These are phyloP conservation scores for Pyropia yezoensis DNA, from an alignment of 23 red algal genomes.

Conservation along the genomic window DNA sequence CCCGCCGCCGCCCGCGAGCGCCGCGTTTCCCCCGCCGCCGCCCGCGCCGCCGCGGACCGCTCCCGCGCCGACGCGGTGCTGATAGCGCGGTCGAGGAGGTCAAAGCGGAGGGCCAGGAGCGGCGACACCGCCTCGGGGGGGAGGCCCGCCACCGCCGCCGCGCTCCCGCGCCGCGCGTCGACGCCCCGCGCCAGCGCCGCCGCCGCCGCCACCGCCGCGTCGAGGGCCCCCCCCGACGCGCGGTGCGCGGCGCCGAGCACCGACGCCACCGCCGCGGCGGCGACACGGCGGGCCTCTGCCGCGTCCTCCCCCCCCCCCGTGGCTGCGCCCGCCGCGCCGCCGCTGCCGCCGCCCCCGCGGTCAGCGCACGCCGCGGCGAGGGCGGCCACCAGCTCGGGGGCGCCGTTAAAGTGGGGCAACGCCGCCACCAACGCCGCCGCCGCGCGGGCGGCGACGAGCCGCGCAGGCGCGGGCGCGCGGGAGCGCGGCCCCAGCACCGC, in stretches of 20 bases:
- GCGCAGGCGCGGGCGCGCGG: conserved; percentile 15
- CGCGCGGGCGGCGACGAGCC: conserved; percentile 29
- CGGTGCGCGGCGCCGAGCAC: conserved; percentile 30
- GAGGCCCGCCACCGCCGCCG: conserved; percentile 4
- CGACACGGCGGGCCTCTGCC: conserved; percentile 3
- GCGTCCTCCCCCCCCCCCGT: conserved; percentile 11
- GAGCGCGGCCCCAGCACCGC: conserved; percentile 13
- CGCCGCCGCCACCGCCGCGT: conserved; percentile 30
- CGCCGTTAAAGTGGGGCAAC: conserved; percentile 49
- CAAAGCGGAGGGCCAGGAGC: conserved; percentile 41
- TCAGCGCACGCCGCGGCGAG: conserved; percentile 19
- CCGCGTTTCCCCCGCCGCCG: conserved; percentile 10
- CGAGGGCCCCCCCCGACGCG: conserved; percentile 26
- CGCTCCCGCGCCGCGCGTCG: conserved; percentile 6
- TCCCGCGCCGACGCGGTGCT: conserved; percentile 15
- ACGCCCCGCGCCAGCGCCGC: conserved; percentile 30
- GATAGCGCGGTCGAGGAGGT: conserved; percentile 15
- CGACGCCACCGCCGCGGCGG: conserved; percentile 10
- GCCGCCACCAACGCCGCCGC: conserved; percentile 23
- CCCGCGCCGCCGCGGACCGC: conserved; percentile 8
- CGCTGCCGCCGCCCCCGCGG: conserved; percentile 3
- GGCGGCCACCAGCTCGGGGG: not conserved
- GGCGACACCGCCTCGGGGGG: conserved; percentile 22
- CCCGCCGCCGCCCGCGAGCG: not conserved
- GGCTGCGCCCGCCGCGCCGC: not conserved